Percentiles rank a stretch among this genome's conserved stretches.
Evolutionary conservation across 306 rosid species (phyloP).

Genomic region (Arachis hypogaea): DNA sequence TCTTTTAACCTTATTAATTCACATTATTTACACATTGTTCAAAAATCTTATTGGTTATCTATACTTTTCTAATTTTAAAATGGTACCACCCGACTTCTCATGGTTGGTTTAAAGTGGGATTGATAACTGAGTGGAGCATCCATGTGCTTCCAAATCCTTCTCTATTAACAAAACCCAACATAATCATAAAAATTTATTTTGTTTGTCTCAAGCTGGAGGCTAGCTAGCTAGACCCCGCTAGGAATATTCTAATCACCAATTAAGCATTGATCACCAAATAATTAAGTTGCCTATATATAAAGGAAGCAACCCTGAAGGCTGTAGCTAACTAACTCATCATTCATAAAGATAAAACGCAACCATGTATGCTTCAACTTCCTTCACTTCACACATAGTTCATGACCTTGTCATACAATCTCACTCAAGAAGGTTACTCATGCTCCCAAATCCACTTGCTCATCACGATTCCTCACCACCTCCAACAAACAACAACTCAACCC

Average conservation of each 20-base stretch:
- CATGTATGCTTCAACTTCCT: conserved; percentile 58
- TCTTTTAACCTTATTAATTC: no score
- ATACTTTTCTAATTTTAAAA: background rate
- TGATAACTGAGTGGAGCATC: conserved; percentile 14
- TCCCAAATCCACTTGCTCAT: conserved; percentile 44
- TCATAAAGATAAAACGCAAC: background rate
- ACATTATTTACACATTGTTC: no score
- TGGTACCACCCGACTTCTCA: conserved; percentile 38
- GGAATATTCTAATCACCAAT: conserved; percentile 40
- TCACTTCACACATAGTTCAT: conserved; percentile 41
- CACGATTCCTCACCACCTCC: conserved; percentile 40
- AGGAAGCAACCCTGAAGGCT: conserved; percentile 1
- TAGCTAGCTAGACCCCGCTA: background rate
- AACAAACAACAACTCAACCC: conserved; percentile 1
- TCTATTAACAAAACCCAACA: background rate
- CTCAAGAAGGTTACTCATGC: conserved; percentile 68
- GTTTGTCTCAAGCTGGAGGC: no score
- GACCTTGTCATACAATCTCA: conserved; percentile 46
- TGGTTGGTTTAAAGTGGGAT: conserved; percentile 50
- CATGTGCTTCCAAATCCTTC: conserved; percentile 42
- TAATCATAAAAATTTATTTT: no score
- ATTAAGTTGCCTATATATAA: conserved; percentile 41
- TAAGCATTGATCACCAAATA: conserved; percentile 1
- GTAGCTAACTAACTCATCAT: conserved; percentile 21
- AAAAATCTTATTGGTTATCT: no score